Conservation (phyloP, 1,284 basidiomycete genomes). For the Laetiporus sulphureus region DNA sequence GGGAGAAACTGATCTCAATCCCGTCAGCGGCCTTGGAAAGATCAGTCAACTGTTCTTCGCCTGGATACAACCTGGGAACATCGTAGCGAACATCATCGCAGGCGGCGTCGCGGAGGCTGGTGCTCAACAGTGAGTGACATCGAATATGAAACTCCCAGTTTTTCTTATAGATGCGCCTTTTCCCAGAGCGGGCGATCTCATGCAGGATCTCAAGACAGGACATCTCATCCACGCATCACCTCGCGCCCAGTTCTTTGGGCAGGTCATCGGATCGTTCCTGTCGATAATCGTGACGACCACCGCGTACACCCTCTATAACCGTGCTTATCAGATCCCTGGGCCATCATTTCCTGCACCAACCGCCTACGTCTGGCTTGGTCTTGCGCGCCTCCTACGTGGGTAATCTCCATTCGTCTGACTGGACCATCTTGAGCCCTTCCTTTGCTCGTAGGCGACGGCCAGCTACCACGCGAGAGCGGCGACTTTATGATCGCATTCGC, state of each 20-base stretch:
- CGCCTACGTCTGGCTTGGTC: slow-evolving; percentile 87
- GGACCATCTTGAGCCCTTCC: slow-evolving; percentile 3
- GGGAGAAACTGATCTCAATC: slow-evolving; percentile 91
- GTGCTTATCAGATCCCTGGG: slow-evolving; percentile 81
- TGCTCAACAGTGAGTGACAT: slow-evolving; percentile 72
- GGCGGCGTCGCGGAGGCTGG: slow-evolving; percentile 96
- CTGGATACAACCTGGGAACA: slow-evolving; percentile 88
- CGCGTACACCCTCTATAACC: slow-evolving; percentile 84
- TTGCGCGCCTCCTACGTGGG: slow-evolving; percentile 84
- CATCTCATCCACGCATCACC: slow-evolving; percentile 85
- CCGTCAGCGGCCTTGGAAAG: slow-evolving; percentile 92
- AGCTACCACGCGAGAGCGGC: slow-evolving; percentile 73
- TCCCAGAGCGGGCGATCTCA: slow-evolving; percentile 86
- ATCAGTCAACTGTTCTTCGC: slow-evolving; percentile 93
- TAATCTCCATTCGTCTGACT: not conserved
- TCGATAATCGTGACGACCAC: slow-evolving; percentile 87
- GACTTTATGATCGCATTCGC: slow-evolving; percentile 81
- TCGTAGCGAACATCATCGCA: slow-evolving; percentile 94
- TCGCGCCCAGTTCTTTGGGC: slow-evolving; percentile 82
- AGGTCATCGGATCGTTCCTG: slow-evolving; percentile 81
- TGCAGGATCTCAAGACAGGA: slow-evolving; percentile 98
- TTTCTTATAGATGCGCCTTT: not conserved
- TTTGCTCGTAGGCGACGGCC: slow-evolving; percentile 57
- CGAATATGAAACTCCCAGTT: too few relatives aligned
- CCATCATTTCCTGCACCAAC: slow-evolving; percentile 93